These are phyloP conservation scores for Mycena metata DNA, from an alignment of 768 basidiomycete genomes.

Conservation along the genomic window DNA sequence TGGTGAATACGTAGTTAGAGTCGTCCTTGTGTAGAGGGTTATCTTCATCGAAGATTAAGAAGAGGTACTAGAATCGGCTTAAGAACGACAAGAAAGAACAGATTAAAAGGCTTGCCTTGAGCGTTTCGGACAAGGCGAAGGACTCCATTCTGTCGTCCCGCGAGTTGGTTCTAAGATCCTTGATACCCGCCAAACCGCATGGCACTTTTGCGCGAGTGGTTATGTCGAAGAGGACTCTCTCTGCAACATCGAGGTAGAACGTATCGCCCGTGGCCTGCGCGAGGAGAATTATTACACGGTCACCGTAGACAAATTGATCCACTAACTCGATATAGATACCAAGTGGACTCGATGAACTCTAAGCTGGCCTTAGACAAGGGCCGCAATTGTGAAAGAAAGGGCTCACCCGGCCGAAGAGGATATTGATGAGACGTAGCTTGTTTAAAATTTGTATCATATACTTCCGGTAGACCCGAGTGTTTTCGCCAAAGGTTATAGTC, in stretches of 20 bases:
- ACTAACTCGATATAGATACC: slow-evolving; percentile 91
- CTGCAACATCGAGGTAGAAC: slow-evolving; percentile 93
- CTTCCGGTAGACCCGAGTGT: slow-evolving; percentile 91
- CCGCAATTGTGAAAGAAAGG: not conserved
- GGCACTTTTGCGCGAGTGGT: slow-evolving; percentile 80
- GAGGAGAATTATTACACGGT: slow-evolving; percentile 28
- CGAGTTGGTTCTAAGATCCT: slow-evolving; percentile 81
- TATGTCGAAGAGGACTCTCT: slow-evolving; percentile 85
- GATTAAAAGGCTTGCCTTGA: slow-evolving; percentile 69
- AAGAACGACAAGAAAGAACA: not conserved
- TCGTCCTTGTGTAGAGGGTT: slow-evolving; percentile 81
- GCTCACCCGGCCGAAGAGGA: slow-evolving; percentile 79
- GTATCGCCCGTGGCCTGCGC: slow-evolving; percentile 91
- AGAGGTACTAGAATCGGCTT: slow-evolving; percentile 78
- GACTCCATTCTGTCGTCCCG: slow-evolving; percentile 97
- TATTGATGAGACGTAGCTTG: slow-evolving; percentile 83
- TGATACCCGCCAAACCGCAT: slow-evolving; percentile 89
- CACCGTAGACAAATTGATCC: not conserved
- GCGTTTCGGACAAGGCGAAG: slow-evolving; percentile 92
- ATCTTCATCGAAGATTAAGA: slow-evolving; percentile 90
- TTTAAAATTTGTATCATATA: slow-evolving; percentile 85
- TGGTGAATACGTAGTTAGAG: slow-evolving; percentile 92
- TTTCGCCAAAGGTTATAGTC: slow-evolving; percentile 95
- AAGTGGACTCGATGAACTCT: slow-evolving; percentile 97
- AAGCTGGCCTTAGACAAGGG: not conserved